These are phyloP conservation scores for Fusarium hainanense DNA, from an alignment of 2,329 filamentous ascomycete species.

Conservation along the genomic window DNA sequence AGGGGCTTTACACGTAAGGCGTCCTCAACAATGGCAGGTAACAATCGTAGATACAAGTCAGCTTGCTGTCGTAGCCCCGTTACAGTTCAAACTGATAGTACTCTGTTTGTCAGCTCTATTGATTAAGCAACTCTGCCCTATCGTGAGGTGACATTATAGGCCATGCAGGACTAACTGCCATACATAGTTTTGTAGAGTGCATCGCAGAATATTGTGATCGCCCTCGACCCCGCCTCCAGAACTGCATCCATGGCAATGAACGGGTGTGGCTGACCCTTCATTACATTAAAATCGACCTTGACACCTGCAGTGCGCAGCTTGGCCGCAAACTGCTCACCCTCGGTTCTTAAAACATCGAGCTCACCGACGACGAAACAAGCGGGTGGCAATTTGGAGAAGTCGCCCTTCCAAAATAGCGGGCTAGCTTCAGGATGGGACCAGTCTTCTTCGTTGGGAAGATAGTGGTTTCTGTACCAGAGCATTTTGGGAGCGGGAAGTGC, in stretches of 20 bases:
- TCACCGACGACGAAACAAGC: slow-evolving; percentile 22
- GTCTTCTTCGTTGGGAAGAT: neutral
- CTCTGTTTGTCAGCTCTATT: neutral
- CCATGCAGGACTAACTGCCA: neutral
- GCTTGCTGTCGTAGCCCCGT: neutral
- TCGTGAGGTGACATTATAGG: neutral
- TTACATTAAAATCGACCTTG: slow-evolving; percentile 1
- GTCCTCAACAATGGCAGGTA: neutral
- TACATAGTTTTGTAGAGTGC: slow-evolving; percentile 14
- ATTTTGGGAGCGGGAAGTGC: slow-evolving; percentile 5
- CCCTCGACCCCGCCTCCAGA: slow-evolving; percentile 9
- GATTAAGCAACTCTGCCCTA: neutral
- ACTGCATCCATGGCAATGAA: slow-evolving; percentile 26
- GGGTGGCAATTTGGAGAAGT: slow-evolving; percentile 10
- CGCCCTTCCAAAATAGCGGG: neutral
- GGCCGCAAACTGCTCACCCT: slow-evolving; percentile 16
- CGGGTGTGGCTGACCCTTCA: slow-evolving; percentile 17
- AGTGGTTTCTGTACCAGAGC: slow-evolving; percentile 19
- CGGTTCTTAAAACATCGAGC: neutral
- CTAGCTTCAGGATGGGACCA: neutral
- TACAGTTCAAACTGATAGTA: neutral
- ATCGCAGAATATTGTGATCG: slow-evolving; percentile 7
- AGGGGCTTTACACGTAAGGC: neutral
- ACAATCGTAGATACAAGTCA: neutral
- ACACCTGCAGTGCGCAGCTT: neutral